Percentiles rank a stretch among this genome's conserved stretches.
Conservation (phyloP, 1,284 basidiomycete genomes). For the Melampsora americana region DNA sequence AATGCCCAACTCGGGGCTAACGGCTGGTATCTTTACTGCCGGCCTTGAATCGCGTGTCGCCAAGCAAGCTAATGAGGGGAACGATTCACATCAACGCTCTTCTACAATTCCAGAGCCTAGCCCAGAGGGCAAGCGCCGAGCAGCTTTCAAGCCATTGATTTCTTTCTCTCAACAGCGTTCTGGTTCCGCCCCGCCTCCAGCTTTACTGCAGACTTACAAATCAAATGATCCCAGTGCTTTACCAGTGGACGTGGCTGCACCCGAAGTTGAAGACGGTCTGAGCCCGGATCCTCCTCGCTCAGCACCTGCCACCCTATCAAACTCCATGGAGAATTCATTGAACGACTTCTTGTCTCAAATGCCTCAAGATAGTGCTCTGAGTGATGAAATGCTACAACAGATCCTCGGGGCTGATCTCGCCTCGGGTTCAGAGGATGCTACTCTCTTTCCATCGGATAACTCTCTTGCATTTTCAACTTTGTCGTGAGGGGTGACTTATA, state of each 20-base stretch:
- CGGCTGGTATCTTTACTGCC: not conserved
- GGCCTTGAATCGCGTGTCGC: not conserved
- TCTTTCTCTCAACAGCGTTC: conserved; percentile 2
- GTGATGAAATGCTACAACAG: conserved; percentile 1
- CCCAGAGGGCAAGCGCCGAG: not conserved
- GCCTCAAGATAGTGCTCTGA: not conserved
- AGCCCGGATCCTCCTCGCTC: not conserved
- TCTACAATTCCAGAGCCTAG: not conserved
- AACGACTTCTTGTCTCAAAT: conserved; percentile 5
- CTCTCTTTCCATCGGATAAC: not conserved
- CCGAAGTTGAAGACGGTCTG: not conserved
- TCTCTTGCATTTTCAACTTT: not conserved
- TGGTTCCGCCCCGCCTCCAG: not conserved
- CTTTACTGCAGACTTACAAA: not conserved
- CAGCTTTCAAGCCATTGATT: conserved; percentile 1
- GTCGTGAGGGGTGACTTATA: too few species aligned
- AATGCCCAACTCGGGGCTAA: not conserved
- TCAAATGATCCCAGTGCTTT: not conserved
- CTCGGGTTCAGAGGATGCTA: not conserved
- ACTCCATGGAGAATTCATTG: not conserved
- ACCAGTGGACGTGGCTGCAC: not conserved
- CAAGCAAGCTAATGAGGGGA: not conserved
- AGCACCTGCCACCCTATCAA: not conserved
- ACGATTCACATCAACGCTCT: not conserved
- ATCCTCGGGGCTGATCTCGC: not conserved